Evolutionary conservation across 352 stramenopile species (phyloP).

Genomic region (Phytophthora citrophthora): DNA sequence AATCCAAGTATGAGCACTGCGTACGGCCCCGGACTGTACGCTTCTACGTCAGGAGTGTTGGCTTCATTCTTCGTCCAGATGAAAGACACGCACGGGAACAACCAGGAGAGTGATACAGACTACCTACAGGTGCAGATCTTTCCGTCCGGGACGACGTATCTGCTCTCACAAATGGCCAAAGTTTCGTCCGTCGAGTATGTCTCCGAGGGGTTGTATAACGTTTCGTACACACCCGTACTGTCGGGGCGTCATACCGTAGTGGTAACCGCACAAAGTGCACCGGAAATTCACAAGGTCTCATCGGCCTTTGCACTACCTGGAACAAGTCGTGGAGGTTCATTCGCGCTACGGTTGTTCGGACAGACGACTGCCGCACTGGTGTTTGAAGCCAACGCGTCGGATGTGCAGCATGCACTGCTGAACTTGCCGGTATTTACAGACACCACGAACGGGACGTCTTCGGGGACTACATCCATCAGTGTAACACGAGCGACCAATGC

Average conservation of each 20-base stretch:
- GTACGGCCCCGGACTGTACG: slow-evolving; percentile 68
- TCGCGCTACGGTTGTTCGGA: slow-evolving; percentile 74
- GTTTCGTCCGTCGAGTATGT: slow-evolving; percentile 61
- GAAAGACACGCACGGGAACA: slow-evolving; percentile 87
- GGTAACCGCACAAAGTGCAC: slow-evolving; percentile 75
- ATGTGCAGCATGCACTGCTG: slow-evolving; percentile 75
- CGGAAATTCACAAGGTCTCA: slow-evolving; percentile 86
- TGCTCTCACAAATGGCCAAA: slow-evolving; percentile 20
- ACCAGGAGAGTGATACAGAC: slow-evolving; percentile 53
- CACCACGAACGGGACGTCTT: slow-evolving; percentile 12
- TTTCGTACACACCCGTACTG: slow-evolving; percentile 84
- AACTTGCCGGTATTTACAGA: slow-evolving; percentile 54
- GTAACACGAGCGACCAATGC: slow-evolving; percentile 60
- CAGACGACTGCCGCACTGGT: slow-evolving; percentile 69
- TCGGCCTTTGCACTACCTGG: slow-evolving; percentile 70
- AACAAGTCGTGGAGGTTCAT: slow-evolving; percentile 77
- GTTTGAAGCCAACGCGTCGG: slow-evolving; percentile 80
- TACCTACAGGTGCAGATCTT: slow-evolving; percentile 55
- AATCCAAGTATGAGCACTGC: slow-evolving; percentile 81
- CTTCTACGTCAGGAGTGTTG: slow-evolving; percentile 53
- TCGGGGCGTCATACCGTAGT: slow-evolving; percentile 89
- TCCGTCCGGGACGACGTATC: slow-evolving; percentile 41
- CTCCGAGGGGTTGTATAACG: slow-evolving; percentile 81
- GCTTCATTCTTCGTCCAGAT: slow-evolving; percentile 78
- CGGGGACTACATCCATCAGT: slow-evolving; percentile 37